A percentile compares a stretch with the other conserved stretches of the same genome.
Conservation (phyloP, 371 early-diverging fungal species). For the Apophysomyces elegans region DNA sequence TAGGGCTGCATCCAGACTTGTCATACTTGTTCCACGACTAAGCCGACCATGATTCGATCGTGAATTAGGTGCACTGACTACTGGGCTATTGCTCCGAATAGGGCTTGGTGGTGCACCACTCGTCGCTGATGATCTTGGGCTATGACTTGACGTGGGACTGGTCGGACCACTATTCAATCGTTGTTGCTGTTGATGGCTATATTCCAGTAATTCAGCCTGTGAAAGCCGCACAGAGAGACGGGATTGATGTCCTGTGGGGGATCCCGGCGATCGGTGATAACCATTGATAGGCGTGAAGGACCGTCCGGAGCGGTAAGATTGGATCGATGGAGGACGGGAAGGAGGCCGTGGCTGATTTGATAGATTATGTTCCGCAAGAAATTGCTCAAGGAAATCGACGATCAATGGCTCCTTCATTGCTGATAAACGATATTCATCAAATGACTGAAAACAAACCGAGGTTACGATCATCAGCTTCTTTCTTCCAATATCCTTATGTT, state of each 20-base stretch:
- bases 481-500: not conserved
- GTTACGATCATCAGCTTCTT: not conserved
- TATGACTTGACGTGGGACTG: constrained; percentile 31
- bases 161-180: constrained; percentile 29
- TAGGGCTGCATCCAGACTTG: constrained; percentile 37
- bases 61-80: constrained; percentile 12
- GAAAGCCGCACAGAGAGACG: constrained; percentile 37
- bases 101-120: constrained; percentile 26
- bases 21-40: constrained; percentile 34
- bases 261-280: constrained; percentile 11
- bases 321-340: constrained; percentile 54
- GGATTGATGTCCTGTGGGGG: constrained; percentile 17
- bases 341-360: constrained; percentile 45
- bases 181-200: constrained; percentile 37
- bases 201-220: constrained; percentile 50
- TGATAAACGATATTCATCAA: constrained; percentile 80
- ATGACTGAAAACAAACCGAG: constrained; percentile 49
- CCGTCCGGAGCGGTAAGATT: constrained; percentile 36
- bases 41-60: constrained; percentile 13
- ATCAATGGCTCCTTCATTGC: constrained; percentile 86
- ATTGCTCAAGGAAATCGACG: constrained; percentile 80
- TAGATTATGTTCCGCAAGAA: constrained; percentile 60
- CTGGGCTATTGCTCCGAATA: constrained; percentile 27
- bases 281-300: constrained; percentile 28
- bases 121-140: constrained; percentile 27